Conservation (phyloP, 1,139 yeast genomes). For the Meyerozyma smithsonii region DNA sequence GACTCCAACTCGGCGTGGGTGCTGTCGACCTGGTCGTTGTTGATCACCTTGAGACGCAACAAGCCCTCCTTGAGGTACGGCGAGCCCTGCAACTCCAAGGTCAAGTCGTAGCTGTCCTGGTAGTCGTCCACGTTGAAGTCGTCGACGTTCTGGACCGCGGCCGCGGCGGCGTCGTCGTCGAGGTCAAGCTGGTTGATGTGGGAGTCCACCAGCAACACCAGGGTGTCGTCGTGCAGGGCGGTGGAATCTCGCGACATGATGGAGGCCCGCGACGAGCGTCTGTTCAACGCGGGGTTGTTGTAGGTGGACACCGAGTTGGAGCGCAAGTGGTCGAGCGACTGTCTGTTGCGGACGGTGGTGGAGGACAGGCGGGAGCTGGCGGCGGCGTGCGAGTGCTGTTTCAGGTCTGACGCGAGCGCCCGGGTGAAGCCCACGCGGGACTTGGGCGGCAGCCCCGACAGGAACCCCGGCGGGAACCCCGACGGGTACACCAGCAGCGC, state of each 20-base stretch:
- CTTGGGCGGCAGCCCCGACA: slow-evolving; percentile 11
- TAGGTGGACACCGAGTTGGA: slow-evolving; percentile 18
- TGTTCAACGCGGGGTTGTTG: slow-evolving; percentile 16
- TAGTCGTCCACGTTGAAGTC: slow-evolving; percentile 39
- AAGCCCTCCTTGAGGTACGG: slow-evolving; percentile 81
- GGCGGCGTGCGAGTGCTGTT: slow-evolving; percentile 22
- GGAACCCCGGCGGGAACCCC: slow-evolving; percentile 15
- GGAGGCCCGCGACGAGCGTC: slow-evolving; percentile 33
- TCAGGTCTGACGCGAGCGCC: slow-evolving; percentile 33
- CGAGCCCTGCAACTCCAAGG: slow-evolving; percentile 62
- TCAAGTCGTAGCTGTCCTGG: slow-evolving; percentile 53
- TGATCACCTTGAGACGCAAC: slow-evolving; percentile 44
- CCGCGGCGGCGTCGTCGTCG: slow-evolving; percentile 12
- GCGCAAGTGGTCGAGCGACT: slow-evolving; percentile 27
- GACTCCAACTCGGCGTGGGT: slow-evolving; percentile 13
- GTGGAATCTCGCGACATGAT: slow-evolving; percentile 28
- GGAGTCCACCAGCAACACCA: slow-evolving; percentile 34
- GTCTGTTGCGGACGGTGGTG: slow-evolving; percentile 11
- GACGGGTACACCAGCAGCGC: slow-evolving; percentile 31
- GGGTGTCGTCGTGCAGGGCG: slow-evolving; percentile 23
- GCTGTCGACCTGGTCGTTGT: slow-evolving; percentile 38
- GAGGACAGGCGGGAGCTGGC: slow-evolving; percentile 18
- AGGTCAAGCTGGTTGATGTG: slow-evolving; percentile 18
- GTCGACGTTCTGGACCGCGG: slow-evolving; percentile 21
- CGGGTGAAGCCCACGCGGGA: slow-evolving; percentile 40